Conservation (phyloP, 495 filamentous ascomycete genomes). For the Xylaria nigripes region DNA sequence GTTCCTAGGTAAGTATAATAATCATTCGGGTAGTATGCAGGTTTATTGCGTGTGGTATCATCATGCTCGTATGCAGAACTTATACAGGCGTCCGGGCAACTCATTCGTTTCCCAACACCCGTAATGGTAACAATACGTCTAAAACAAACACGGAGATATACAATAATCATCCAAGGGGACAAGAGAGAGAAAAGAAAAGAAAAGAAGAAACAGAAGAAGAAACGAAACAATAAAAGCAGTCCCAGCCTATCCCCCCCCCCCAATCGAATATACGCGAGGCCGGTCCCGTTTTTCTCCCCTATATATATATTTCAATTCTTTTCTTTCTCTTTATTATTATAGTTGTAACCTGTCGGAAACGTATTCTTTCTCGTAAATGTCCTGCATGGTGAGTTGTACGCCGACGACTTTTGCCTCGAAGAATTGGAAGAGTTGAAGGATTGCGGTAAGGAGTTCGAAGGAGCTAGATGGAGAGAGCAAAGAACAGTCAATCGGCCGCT, state of each 20-base stretch:
- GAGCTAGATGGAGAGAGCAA: constrained; percentile 7
- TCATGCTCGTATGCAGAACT: not conserved
- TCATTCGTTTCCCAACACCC: not conserved
- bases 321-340: constrained; percentile 2
- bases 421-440: constrained; percentile 22
- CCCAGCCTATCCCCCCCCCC: no score
- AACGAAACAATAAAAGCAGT: not conserved
- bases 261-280: not conserved
- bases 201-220: not conserved
- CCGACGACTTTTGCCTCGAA: constrained; percentile 25
- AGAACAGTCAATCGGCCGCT: not conserved
- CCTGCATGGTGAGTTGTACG: constrained; percentile 19
- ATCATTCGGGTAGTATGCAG: no score
- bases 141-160: not conserved
- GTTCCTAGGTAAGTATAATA: no score
- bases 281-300: not conserved
- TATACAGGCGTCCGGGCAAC: not conserved
- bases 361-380: constrained; percentile 24
- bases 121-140: not conserved
- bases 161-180: not conserved
- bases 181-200: not conserved
- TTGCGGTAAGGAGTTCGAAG: constrained; percentile 18
- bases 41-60: not conserved
- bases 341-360: constrained; percentile 17
- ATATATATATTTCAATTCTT: not conserved